Percentiles rank a stretch among this genome's conserved stretches.
These are phyloP conservation scores for Talaromyces sp. DNA, from an alignment of 2,329 filamentous ascomycete genomes.

Conservation along the genomic window DNA sequence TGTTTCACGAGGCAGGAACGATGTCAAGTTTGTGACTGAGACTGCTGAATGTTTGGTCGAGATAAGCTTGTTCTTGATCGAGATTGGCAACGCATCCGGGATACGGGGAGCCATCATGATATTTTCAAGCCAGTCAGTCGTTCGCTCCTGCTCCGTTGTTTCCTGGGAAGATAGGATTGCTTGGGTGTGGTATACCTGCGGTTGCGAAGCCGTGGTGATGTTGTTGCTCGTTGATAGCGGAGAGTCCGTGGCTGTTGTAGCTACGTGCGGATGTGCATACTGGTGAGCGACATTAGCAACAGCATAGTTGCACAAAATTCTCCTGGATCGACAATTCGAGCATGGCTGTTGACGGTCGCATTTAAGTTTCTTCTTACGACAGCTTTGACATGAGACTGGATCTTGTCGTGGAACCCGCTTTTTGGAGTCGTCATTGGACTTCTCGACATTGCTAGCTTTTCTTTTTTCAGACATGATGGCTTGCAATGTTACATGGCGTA, in stretches of 20 bases:
- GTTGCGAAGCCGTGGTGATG: slow-evolving; percentile 22
- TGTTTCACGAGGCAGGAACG: slow-evolving; percentile 28
- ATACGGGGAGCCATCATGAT: slow-evolving; percentile 15
- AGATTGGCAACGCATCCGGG: slow-evolving; percentile 6
- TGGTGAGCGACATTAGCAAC: not conserved
- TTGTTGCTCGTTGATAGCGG: slow-evolving; percentile 21
- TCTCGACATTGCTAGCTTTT: slow-evolving; percentile 2
- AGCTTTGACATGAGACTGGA: slow-evolving; percentile 41
- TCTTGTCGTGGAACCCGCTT: slow-evolving; percentile 31
- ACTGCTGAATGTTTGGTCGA: slow-evolving; percentile 16
- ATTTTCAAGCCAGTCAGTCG: slow-evolving; percentile 11
- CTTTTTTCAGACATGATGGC: slow-evolving; percentile 25
- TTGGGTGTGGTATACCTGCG: slow-evolving; percentile 26
- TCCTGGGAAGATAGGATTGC: slow-evolving; percentile 22
- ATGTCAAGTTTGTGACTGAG: slow-evolving; percentile 21
- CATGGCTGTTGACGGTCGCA: slow-evolving; percentile 54
- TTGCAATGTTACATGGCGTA: not conserved
- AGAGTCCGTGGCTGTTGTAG: not conserved
- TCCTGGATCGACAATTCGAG: slow-evolving; percentile 43
- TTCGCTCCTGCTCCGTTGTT: slow-evolving; percentile 1
- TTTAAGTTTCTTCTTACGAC: slow-evolving; percentile 49
- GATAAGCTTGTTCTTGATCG: slow-evolving; percentile 8
- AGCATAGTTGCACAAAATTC: slow-evolving; percentile 28
- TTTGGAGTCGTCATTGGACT: not conserved
- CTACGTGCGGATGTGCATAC: not conserved